Conservation (phyloP, 208 protist genomes). For the Willaertia magna region DNA sequence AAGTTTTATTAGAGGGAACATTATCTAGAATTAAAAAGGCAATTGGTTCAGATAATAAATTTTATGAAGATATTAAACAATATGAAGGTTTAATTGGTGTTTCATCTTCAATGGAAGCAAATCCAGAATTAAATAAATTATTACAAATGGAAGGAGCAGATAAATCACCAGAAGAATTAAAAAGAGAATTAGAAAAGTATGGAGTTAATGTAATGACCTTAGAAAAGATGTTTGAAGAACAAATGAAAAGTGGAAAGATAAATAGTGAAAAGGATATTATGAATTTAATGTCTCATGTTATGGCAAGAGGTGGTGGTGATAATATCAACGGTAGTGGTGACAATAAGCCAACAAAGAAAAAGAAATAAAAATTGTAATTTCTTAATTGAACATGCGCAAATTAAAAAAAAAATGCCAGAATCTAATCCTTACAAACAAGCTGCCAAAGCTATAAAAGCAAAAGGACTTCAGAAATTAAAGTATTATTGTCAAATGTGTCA, state of each 20-base stretch:
- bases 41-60: not conserved
- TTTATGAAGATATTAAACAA: not conserved
- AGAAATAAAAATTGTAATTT: too few species aligned
- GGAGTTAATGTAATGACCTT: not conserved
- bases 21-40: not conserved
- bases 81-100: not conserved
- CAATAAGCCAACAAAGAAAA: too few species aligned
- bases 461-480: slow-evolving; percentile 27
- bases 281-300: too few species aligned
- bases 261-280: not conserved
- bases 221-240: not conserved
- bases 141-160: not conserved
- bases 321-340: too few species aligned
- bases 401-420: not conserved
- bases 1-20: not conserved
- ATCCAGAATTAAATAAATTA: not conserved
- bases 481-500: slow-evolving; percentile 40
- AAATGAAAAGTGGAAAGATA: not conserved
- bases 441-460: slow-evolving; percentile 19
- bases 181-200: not conserved
- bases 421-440: not conserved
- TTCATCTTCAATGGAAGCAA: not conserved
- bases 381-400: too few species aligned
- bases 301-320: too few species aligned
- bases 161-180: not conserved